Conservation (phyloP, 2,329 filamentous ascomycete genomes). For the Botrytis fabae region DNA sequence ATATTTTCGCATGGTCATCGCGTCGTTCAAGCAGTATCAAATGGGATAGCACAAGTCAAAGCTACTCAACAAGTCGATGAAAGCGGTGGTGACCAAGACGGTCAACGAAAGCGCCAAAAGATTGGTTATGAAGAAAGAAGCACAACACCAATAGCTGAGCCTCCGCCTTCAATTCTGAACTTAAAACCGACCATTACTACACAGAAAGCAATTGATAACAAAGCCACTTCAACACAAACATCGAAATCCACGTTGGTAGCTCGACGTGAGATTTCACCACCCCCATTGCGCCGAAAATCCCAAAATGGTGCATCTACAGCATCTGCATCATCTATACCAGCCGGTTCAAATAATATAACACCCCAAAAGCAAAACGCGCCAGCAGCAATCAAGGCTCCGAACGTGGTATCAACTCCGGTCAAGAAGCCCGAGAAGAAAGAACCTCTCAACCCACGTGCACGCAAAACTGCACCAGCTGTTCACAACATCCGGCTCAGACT, state of each 20-base stretch:
- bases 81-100: slow-evolving; percentile 36
- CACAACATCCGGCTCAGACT: slow-evolving; percentile 58
- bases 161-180: neutral
- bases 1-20: slow-evolving; percentile 35
- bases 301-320: slow-evolving; percentile 20
- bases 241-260: slow-evolving; percentile 23
- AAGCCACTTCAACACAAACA: neutral
- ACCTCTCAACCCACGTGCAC: slow-evolving; percentile 65
- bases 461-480: slow-evolving; percentile 57
- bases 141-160: neutral
- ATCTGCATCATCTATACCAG: slow-evolving; percentile 22
- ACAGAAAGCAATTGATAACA: neutral
- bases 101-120: slow-evolving; percentile 41
- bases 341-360: neutral
- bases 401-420: slow-evolving; percentile 20
- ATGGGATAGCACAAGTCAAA: neutral
- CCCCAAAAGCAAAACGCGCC: neutral
- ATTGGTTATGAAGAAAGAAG: slow-evolving; percentile 27
- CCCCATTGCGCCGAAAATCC: slow-evolving; percentile 34
- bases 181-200: neutral
- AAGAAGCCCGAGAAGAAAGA: slow-evolving; percentile 46
- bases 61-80: neutral
- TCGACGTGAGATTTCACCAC: slow-evolving; percentile 35
- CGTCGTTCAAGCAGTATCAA: slow-evolving; percentile 24
- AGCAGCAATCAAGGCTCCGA: neutral